Percentiles rank a stretch among this genome's conserved stretches.
These are phyloP conservation scores for Penicillium steckii DNA, from an alignment of 495 filamentous ascomycete species.

Conservation along the genomic window DNA sequence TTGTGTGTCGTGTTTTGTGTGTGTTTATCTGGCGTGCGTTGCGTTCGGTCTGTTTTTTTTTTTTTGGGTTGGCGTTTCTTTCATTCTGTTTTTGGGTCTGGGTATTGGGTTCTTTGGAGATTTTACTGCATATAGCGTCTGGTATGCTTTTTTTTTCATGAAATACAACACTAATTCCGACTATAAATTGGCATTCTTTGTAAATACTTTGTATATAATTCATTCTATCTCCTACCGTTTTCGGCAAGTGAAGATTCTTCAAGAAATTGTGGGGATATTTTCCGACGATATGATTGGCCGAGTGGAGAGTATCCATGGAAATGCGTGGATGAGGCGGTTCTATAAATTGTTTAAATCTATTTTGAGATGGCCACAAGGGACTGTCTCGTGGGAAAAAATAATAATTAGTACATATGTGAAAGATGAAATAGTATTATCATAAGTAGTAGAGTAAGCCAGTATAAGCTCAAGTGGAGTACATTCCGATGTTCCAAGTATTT, in stretches of 20 bases:
- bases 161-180: not conserved
- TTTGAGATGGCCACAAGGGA: too few relatives aligned
- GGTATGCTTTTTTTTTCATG: not conserved
- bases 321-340: too few relatives aligned
- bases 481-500: too few relatives aligned
- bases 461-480: too few relatives aligned
- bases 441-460: too few relatives aligned
- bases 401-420: too few relatives aligned
- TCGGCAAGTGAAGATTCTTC: not conserved
- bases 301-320: too few relatives aligned
- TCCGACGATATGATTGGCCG: too few relatives aligned
- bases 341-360: too few relatives aligned
- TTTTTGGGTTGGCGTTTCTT: slow-evolving; percentile 6
- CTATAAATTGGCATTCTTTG: not conserved
- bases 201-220: not conserved
- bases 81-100: slow-evolving; percentile 13
- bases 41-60: slow-evolving; percentile 5
- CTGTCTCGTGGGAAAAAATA: too few relatives aligned
- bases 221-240: not conserved
- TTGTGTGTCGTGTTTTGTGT: slow-evolving; percentile 7
- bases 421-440: too few relatives aligned
- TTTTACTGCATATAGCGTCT: not conserved
- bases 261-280: not conserved
- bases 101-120: slow-evolving; percentile 10
- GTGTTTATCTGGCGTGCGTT: slow-evolving; percentile 17